A percentile compares a stretch with the other conserved stretches of the same genome.
These are phyloP conservation scores for Phytophthora chlamydospora DNA, from an alignment of 352 stramenopile species.

Conservation along the genomic window DNA sequence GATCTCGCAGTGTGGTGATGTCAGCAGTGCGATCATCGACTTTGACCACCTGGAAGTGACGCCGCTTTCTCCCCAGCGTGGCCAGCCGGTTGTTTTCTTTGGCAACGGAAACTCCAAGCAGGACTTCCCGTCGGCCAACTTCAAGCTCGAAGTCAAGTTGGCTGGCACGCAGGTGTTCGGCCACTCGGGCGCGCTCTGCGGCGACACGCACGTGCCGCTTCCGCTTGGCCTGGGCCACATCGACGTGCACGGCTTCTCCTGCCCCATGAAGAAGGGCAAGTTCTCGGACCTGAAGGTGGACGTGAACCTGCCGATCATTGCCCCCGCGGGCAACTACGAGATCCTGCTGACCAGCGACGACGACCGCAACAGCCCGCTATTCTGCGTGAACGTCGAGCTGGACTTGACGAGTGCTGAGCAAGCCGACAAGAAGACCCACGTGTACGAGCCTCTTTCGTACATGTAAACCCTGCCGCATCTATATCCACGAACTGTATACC, in stretches of 20 bases:
- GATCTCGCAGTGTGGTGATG: conserved; percentile 84
- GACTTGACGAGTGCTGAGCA: conserved; percentile 53
- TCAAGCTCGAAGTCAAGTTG: conserved; percentile 79
- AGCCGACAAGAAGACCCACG: conserved; percentile 50
- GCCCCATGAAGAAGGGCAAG: conserved; percentile 70
- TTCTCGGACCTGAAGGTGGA: conserved; percentile 76
- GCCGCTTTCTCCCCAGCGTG: conserved; percentile 68
- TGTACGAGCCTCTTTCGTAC: conserved; percentile 72
- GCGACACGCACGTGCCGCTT: conserved; percentile 79
- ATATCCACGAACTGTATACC: conserved; percentile 25
- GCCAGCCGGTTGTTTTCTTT: conserved; percentile 75
- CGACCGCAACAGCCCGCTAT: conserved; percentile 50
- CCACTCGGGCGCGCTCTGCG: conserved; percentile 77
- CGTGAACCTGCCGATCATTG: conserved; percentile 84
- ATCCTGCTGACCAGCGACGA: conserved; percentile 73
- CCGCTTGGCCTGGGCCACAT: conserved; percentile 87
- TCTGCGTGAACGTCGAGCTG: conserved; percentile 83
- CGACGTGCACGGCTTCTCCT: conserved; percentile 81
- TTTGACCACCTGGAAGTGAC: conserved; percentile 78
- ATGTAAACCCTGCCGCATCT: conserved; percentile 51
- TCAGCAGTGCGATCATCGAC: conserved; percentile 58
- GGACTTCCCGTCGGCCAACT: conserved; percentile 62
- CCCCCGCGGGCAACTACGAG: conserved; percentile 81
- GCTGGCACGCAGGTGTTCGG: conserved; percentile 73
- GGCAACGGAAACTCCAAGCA: conserved; percentile 75